phyloP scores from a whole-genome alignment of 352 stramenopile species.

The Phytopythium mirpurense region DNA sequence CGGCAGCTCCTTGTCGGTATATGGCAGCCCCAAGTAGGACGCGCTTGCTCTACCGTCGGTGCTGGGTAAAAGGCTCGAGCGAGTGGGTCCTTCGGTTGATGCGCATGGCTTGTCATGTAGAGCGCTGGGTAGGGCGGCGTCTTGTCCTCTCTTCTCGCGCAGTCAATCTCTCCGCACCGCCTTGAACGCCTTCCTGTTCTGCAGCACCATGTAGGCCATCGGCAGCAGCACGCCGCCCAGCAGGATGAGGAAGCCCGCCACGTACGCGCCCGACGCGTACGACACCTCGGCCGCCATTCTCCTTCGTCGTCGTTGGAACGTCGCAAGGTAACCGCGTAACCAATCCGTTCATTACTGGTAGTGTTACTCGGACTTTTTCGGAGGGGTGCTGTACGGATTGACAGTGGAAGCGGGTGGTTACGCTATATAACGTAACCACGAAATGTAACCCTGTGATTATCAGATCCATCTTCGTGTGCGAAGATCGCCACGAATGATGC shows the following conservation, averaged over 20 bases:
- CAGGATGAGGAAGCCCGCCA: constrained; percentile 62
- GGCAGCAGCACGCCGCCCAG: constrained; percentile 60
- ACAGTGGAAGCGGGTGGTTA: too few species aligned
- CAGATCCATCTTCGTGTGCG: too few species aligned
- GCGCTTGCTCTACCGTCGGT: too few species aligned
- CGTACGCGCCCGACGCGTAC: constrained; percentile 70
- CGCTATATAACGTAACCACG: neutral
- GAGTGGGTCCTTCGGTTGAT: too few species aligned
- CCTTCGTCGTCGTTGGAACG: neutral
- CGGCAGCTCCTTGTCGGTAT: too few species aligned
- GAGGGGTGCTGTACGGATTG: neutral
- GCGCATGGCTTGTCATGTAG: neutral
- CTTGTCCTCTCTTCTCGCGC: constrained; percentile 1
- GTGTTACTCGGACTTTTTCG: neutral
- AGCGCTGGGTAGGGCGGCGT: neutral
- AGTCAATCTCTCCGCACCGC: constrained; percentile 71
- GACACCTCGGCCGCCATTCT: constrained; percentile 38
- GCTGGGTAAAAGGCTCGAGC: too few species aligned
- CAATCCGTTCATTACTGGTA: too few species aligned
- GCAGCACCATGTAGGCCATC: constrained; percentile 83
- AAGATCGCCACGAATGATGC: too few species aligned
- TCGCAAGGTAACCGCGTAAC: too few species aligned
- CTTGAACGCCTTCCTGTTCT: constrained; percentile 88
- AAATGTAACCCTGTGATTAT: too few species aligned
- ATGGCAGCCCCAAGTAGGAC: too few species aligned